phyloP scores from a whole-genome alignment of 1,139 yeast species.

The Pichia sp. region DNA sequence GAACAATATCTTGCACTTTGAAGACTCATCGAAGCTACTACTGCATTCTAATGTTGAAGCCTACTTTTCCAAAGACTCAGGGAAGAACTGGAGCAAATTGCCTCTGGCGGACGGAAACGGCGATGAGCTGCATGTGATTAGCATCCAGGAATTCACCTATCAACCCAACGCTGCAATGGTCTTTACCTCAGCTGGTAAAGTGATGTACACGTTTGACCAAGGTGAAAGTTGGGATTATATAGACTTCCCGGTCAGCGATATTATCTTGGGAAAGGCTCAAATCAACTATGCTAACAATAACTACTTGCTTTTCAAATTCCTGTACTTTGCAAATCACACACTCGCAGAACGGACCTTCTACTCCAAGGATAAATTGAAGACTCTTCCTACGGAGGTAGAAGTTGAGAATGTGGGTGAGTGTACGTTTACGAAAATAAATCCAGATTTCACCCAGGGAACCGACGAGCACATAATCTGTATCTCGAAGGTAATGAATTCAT shows the following conservation, averaged over 20 bases:
- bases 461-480: conserved; percentile 50
- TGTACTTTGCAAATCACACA: conserved; percentile 15
- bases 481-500: conserved; percentile 39
- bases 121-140: conserved; percentile 28
- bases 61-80: conserved; percentile 52
- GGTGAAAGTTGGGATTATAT: conserved; percentile 57
- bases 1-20: conserved; percentile 40
- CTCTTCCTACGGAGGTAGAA: conserved; percentile 38
- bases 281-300: conserved; percentile 28
- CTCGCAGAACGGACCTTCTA: conserved; percentile 31
- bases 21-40: conserved; percentile 51
- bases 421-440: conserved; percentile 46
- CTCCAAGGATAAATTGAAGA: conserved; percentile 51
- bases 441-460: conserved; percentile 37
- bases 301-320: conserved; percentile 21
- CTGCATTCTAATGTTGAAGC: conserved; percentile 35
- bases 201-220: conserved; percentile 50
- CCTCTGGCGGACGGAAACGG: conserved; percentile 29
- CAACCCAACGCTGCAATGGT: conserved; percentile 52
- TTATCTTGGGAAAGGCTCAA: conserved; percentile 10
- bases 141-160: conserved; percentile 39
- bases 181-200: conserved; percentile 37
- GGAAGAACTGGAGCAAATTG: conserved; percentile 46
- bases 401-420: conserved; percentile 40
- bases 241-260: conserved; percentile 20